Evolutionary conservation across 495 filamentous ascomycete species (phyloP).

Genomic region (Xylaria flabelliformis): DNA sequence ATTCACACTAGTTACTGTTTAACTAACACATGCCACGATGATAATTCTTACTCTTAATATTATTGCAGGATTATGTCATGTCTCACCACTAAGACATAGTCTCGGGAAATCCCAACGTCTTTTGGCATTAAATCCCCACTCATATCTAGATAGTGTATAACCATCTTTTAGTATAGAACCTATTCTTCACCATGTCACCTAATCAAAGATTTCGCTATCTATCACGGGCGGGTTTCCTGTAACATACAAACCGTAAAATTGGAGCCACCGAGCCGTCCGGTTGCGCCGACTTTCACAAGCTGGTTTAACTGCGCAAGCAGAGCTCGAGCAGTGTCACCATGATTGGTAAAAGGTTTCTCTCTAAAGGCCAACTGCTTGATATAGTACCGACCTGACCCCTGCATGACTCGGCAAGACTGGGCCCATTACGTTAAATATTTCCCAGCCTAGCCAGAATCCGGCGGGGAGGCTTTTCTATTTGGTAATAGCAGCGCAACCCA

Average conservation of each 20-base stretch:
- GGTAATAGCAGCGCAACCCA: conserved; percentile 49
- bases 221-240: background rate
- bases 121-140: background rate
- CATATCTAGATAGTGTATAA: background rate
- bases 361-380: conserved; percentile 8
- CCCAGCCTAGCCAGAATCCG: conserved; percentile 45
- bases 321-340: conserved; percentile 1
- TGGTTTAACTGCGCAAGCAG: background rate
- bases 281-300: conserved; percentile 8
- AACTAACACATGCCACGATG: no score
- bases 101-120: background rate
- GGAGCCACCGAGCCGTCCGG: background rate
- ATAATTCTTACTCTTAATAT: no score
- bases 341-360: conserved; percentile 19
- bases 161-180: background rate
- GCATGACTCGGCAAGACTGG: conserved; percentile 49
- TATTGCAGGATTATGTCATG: conserved; percentile 19
- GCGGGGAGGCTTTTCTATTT: conserved; percentile 50
- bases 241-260: background rate
- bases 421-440: conserved; percentile 61
- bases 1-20: background rate
- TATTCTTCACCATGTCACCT: background rate
- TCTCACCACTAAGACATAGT: background rate
- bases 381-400: conserved; percentile 32
- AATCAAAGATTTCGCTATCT: background rate